phyloP scores from a whole-genome alignment of 345 rosid genomes.

The Passiflora organensis region DNA sequence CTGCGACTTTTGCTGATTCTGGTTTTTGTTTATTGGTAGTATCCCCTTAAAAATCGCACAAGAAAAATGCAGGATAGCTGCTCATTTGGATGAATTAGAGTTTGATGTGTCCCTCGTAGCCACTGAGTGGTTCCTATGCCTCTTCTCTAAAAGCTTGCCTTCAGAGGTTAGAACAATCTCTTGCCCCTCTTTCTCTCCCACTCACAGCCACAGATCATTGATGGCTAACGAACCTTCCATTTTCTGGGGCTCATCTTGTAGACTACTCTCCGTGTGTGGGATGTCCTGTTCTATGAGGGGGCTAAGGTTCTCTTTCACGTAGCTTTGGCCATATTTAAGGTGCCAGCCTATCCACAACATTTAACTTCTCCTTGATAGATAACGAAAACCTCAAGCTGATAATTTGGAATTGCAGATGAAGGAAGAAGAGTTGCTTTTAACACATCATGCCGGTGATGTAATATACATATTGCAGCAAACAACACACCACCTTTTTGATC shows the following conservation, averaged over 20 bases:
- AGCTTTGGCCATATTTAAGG: constrained; percentile 98
- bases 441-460: constrained; percentile 92
- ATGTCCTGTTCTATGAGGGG: constrained; percentile 95
- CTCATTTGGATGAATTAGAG: constrained; percentile 83
- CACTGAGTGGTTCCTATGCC: constrained; percentile 98
- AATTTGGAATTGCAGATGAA: constrained; percentile 64
- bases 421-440: constrained; percentile 76
- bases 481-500: constrained; percentile 92
- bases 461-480: constrained; percentile 81
- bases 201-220: too few relatives aligned
- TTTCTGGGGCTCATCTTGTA: constrained; percentile 21
- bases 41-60: constrained; percentile 3
- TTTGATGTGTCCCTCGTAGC: constrained; percentile 98
- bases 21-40: constrained; percentile 5
- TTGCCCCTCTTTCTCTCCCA: neutral
- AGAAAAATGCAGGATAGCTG: constrained; percentile 61
- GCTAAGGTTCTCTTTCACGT: constrained; percentile 95
- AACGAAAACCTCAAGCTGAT: neutral
- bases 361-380: neutral
- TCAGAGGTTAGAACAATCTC: constrained; percentile 65
- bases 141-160: constrained; percentile 97
- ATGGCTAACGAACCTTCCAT: constrained; percentile 5
- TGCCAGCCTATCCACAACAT: constrained; percentile 17
- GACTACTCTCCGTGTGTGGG: constrained; percentile 99
- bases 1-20: neutral